phyloP scores from a whole-genome alignment of 257 asterid genomes.

The Solanum virginianum region DNA sequence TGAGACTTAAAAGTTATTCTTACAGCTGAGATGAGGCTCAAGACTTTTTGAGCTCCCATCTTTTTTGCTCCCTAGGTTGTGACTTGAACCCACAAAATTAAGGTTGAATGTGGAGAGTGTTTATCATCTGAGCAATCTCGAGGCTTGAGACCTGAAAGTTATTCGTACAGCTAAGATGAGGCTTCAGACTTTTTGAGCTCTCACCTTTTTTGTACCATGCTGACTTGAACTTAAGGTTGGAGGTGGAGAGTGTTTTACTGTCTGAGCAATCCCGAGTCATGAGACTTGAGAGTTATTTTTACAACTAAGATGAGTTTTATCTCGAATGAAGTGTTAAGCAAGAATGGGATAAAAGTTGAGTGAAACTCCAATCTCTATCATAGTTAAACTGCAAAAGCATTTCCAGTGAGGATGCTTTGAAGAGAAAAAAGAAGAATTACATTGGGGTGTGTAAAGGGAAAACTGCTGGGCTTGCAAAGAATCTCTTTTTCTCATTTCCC shows the following conservation, averaged over 20 bases:
- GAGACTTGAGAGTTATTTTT: not conserved
- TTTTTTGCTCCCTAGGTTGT: not conserved
- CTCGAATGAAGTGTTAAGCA: not conserved
- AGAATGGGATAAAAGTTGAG: not conserved
- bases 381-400: not conserved
- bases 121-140: too few relatives aligned
- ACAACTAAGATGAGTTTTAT: not conserved
- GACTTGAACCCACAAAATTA: not conserved
- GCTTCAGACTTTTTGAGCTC: too few relatives aligned
- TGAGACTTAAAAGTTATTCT: too few relatives aligned
- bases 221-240: not conserved
- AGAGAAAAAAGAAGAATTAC: not conserved
- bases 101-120: too few relatives aligned
- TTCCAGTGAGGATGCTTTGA: not conserved
- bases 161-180: too few relatives aligned
- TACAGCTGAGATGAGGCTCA: not conserved
- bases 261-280: not conserved
- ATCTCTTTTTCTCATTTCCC: not conserved
- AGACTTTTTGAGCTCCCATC: not conserved
- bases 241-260: not conserved
- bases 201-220: not conserved
- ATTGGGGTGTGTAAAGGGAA: not conserved
- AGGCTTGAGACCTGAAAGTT: too few relatives aligned
- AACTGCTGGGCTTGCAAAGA: not conserved
- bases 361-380: not conserved